These are phyloP conservation scores for Ophioceras dolichostomum DNA, from an alignment of 2,329 filamentous ascomycete species.

Conservation along the genomic window DNA sequence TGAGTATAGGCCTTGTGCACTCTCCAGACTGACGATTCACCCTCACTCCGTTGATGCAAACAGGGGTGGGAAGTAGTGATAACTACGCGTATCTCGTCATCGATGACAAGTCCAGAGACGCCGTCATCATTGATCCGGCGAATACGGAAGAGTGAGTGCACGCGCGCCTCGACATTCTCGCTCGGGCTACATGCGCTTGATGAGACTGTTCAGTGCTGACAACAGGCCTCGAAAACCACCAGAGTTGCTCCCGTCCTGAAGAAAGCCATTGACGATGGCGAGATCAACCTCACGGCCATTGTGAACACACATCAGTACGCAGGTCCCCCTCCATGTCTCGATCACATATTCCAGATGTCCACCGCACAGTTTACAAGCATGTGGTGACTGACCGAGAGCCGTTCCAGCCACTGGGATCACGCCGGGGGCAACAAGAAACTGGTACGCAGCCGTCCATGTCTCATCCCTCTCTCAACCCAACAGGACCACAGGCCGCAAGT, in stretches of 20 bases:
- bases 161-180: not conserved
- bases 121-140: conserved; percentile 69
- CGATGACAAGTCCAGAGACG: conserved; percentile 67
- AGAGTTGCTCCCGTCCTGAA: conserved; percentile 56
- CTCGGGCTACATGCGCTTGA: too few species aligned
- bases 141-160: conserved; percentile 58
- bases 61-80: conserved; percentile 66
- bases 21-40: not conserved
- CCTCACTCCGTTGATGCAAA: not conserved
- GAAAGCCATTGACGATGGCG: conserved; percentile 55
- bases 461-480: too few species aligned
- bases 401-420: conserved; percentile 75
- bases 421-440: conserved; percentile 82
- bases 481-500: too few species aligned
- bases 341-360: not conserved
- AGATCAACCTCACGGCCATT: conserved; percentile 76
- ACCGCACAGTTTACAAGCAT: not conserved
- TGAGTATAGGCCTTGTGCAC: too few species aligned
- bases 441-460: too few species aligned
- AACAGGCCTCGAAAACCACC: too few species aligned
- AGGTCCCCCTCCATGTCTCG: not conserved
- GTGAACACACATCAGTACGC: conserved; percentile 95
- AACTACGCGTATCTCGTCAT: conserved; percentile 80
- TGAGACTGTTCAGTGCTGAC: too few species aligned
- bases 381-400: not conserved